Evolutionary conservation across 2,329 filamentous ascomycete genomes (phyloP).

Genomic region (Helicocarpus griseus): DNA sequence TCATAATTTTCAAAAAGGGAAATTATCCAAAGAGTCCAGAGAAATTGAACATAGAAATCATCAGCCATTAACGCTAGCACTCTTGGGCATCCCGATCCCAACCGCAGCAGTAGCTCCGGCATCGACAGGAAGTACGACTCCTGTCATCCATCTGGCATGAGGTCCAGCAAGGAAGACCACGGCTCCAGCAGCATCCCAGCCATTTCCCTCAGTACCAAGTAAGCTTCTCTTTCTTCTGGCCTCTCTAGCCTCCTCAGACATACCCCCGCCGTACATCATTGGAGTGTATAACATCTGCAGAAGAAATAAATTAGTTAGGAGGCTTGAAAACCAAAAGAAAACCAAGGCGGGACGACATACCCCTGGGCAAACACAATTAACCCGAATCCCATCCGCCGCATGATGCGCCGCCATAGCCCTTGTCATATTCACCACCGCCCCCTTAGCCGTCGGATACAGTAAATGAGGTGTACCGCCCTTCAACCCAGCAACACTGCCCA

Average conservation of each 20-base stretch:
- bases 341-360: no score
- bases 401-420: conserved; percentile 48
- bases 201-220: conserved; percentile 45
- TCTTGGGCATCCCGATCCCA: conserved; percentile 32
- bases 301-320: background rate
- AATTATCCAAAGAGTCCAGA: no score
- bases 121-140: conserved; percentile 39
- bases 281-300: conserved; percentile 43
- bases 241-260: conserved; percentile 42
- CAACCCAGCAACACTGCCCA: conserved; percentile 52
- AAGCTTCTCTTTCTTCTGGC: conserved; percentile 41
- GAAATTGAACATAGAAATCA: no score
- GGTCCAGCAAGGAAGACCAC: conserved; percentile 44
- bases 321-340: background rate
- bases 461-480: conserved; percentile 45
- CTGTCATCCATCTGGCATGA: conserved; percentile 45
- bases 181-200: conserved; percentile 44
- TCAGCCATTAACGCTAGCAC: conserved; percentile 27
- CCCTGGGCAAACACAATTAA: conserved; percentile 48
- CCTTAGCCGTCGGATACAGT: conserved; percentile 45
- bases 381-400: conserved; percentile 40
- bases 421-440: conserved; percentile 48
- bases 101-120: conserved; percentile 37
- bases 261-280: conserved; percentile 44
- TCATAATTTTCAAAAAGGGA: no score